Conservation (phyloP, 1,284 basidiomycete species). For the Trichosporon coremiiforme region DNA sequence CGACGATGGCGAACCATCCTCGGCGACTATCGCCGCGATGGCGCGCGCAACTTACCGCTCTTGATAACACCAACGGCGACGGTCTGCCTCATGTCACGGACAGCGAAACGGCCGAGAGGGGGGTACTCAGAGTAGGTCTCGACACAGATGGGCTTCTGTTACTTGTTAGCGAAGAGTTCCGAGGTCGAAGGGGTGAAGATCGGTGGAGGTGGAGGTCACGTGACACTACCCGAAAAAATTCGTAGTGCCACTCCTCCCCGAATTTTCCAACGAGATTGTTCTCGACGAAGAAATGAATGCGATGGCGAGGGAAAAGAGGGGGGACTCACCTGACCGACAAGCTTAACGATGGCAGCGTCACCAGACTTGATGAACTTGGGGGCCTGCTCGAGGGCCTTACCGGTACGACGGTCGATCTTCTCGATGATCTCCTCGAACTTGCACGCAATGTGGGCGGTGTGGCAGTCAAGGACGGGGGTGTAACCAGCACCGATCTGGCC, state of each 20-base stretch:
- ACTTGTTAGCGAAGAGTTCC: conserved; percentile 46
- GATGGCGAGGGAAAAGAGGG: not conserved
- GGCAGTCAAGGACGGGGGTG: conserved; percentile 98
- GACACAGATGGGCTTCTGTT: conserved; percentile 69
- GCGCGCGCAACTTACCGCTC: conserved; percentile 52
- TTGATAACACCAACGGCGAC: conserved; percentile 98
- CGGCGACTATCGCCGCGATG: too few relatives aligned
- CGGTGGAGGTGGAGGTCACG: conserved; percentile 7
- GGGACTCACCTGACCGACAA: conserved; percentile 59
- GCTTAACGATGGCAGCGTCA: conserved; percentile 93
- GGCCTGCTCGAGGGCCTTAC: conserved; percentile 62
- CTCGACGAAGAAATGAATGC: not conserved
- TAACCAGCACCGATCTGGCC: conserved; percentile 88
- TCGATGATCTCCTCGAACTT: conserved; percentile 97
- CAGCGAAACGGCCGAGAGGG: conserved; percentile 89
- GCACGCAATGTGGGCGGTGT: conserved; percentile 99
- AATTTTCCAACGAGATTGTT: not conserved
- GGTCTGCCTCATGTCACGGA: conserved; percentile 98
- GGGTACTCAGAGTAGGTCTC: conserved; percentile 98
- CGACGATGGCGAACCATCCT: too few relatives aligned
- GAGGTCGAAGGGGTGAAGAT: not conserved
- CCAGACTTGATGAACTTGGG: conserved; percentile 99
- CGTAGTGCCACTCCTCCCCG: not conserved
- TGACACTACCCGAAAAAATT: not conserved
- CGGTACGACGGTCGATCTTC: conserved; percentile 99